Evolutionary conservation across 768 basidiomycete species (phyloP).

Genomic region (Pulveroboletus sp.): DNA sequence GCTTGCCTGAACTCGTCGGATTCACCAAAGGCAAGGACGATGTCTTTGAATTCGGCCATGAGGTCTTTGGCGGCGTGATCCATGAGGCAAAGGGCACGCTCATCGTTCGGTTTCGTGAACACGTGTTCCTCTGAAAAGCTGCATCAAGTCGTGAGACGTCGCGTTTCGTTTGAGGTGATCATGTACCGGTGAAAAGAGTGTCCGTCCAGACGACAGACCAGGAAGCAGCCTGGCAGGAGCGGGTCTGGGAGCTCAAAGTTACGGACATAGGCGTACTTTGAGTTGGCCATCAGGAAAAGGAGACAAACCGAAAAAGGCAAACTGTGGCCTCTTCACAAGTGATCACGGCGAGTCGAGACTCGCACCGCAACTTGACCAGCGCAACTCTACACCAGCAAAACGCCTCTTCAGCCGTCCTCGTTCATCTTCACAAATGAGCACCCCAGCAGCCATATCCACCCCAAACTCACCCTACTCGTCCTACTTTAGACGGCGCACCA

Average conservation of each 20-base stretch:
- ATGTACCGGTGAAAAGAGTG: constrained; percentile 87
- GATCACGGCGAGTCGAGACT: constrained; percentile 5
- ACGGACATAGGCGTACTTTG: constrained; percentile 88
- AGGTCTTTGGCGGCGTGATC: constrained; percentile 79
- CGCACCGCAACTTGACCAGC: background rate
- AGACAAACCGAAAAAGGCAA: constrained; percentile 16
- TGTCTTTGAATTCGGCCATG: constrained; percentile 80
- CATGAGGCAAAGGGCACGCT: constrained; percentile 83
- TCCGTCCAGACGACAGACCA: constrained; percentile 87
- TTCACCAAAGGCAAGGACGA: constrained; percentile 88
- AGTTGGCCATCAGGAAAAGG: constrained; percentile 68
- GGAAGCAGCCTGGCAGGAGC: constrained; percentile 76
- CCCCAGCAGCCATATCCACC: constrained; percentile 19
- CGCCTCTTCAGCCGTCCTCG: background rate
- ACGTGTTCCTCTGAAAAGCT: constrained; percentile 83
- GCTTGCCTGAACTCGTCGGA: constrained; percentile 92
- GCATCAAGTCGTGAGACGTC: background rate
- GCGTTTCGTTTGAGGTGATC: background rate
- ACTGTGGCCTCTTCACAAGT: constrained; percentile 14
- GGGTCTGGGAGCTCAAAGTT: constrained; percentile 86
- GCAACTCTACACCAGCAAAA: background rate
- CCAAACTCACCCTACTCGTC: constrained; percentile 25
- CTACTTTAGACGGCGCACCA: constrained; percentile 58
- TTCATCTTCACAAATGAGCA: constrained; percentile 15
- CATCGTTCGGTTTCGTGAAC: constrained; percentile 91